A percentile compares a stretch with the other conserved stretches of the same genome.
Conservation (phyloP, 495 filamentous ascomycete genomes). For the Aspergillus bridgeri region DNA sequence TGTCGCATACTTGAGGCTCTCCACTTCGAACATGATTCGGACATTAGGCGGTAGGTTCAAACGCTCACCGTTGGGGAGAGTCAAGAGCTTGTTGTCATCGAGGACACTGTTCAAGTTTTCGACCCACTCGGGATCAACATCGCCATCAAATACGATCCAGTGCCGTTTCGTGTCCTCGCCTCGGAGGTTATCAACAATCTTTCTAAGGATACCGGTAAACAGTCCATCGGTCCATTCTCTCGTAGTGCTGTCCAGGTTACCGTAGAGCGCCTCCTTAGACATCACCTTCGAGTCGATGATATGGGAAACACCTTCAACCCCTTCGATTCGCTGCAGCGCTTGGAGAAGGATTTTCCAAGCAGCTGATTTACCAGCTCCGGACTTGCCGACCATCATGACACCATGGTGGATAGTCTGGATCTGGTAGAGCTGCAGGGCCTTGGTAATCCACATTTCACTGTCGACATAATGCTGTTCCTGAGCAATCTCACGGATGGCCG, state of each 20-base stretch:
- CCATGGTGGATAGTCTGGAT: slow-evolving; percentile 97
- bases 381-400: slow-evolving; percentile 99
- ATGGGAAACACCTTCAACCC: slow-evolving; percentile 89
- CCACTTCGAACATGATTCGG: slow-evolving; percentile 99
- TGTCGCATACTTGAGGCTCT: slow-evolving; percentile 96
- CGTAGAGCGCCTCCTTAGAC: slow-evolving; percentile 96
- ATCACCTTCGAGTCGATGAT: slow-evolving; percentile 99
- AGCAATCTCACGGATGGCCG: slow-evolving; percentile 78
- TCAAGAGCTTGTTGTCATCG: slow-evolving; percentile 97
- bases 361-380: slow-evolving; percentile 89
- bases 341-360: slow-evolving; percentile 94
- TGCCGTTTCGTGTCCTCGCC: slow-evolving; percentile 94
- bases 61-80: slow-evolving; percentile 95
- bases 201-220: slow-evolving; percentile 95
- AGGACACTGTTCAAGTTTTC: slow-evolving; percentile 99
- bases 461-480: slow-evolving; percentile 78
- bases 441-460: slow-evolving; percentile 93
- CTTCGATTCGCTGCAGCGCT: slow-evolving; percentile 86
- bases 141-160: slow-evolving; percentile 99
- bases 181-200: slow-evolving; percentile 97
- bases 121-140: slow-evolving; percentile 99
- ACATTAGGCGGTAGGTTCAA: slow-evolving; percentile 91
- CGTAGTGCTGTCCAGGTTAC: slow-evolving; percentile 91
- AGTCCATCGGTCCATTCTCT: slow-evolving; percentile 98
- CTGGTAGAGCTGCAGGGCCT: slow-evolving; percentile 92